phyloP scores from a whole-genome alignment of 108 stramenopile genomes.

The Pseudonitzschia multiseries region DNA sequence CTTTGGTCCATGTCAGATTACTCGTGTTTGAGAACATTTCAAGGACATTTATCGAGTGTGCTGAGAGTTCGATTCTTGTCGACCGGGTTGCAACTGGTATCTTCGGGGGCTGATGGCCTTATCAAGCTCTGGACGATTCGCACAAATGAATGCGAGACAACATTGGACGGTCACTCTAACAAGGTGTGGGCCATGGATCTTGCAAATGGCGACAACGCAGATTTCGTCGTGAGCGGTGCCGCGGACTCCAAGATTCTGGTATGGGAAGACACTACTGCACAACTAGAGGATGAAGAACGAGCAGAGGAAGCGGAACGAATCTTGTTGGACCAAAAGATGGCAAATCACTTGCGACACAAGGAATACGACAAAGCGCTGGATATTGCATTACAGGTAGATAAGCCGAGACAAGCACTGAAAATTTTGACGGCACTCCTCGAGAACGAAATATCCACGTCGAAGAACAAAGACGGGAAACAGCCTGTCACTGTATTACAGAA shows the following conservation, averaged over 20 bases:
- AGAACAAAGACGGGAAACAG: constrained; percentile 23
- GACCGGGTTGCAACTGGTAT: constrained; percentile 85
- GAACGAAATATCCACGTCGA: constrained; percentile 40
- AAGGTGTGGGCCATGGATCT: constrained; percentile 95
- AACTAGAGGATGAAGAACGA: constrained; percentile 68
- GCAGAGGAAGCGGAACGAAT: constrained; percentile 73
- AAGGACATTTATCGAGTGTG: constrained; percentile 93
- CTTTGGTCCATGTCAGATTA: constrained; percentile 92
- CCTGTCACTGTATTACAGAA: constrained; percentile 54
- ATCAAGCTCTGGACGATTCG: constrained; percentile 95
- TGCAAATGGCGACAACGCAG: constrained; percentile 21
- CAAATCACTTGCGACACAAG: constrained; percentile 86
- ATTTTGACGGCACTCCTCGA: constrained; percentile 76
- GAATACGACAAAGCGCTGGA: constrained; percentile 85
- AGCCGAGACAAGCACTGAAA: constrained; percentile 78
- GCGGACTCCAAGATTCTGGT: constrained; percentile 89
- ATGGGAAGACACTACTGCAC: constrained; percentile 90
- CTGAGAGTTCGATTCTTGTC: constrained; percentile 80
- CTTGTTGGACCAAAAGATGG: constrained; percentile 80
- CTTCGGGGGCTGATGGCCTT: constrained; percentile 93
- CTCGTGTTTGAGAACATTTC: constrained; percentile 89
- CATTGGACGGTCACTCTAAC: constrained; percentile 89
- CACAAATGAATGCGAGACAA: constrained; percentile 92
- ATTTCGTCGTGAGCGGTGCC: constrained; percentile 83
- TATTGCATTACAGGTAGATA: constrained; percentile 80